phyloP scores from a whole-genome alignment of 139 green algal genomes.

The Haematococcus lacustris region DNA sequence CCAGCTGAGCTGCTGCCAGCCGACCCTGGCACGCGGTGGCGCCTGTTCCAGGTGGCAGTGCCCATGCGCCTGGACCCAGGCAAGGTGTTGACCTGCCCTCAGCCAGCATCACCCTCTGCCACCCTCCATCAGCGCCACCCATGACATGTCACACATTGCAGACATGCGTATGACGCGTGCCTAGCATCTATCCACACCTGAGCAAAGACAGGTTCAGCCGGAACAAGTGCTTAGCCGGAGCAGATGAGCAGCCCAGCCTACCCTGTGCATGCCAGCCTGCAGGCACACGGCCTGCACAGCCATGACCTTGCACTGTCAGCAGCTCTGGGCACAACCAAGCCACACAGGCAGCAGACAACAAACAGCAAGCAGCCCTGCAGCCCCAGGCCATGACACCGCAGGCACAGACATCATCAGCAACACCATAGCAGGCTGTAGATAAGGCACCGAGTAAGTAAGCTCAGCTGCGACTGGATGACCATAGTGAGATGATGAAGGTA shows the following conservation, averaged over 20 bases:
- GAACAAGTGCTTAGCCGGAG: not conserved
- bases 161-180: not conserved
- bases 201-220: not conserved
- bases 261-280: not conserved
- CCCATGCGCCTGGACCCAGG: constrained; percentile 39
- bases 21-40: constrained; percentile 10
- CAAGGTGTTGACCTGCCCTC: constrained; percentile 18
- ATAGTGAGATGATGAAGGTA: too few species aligned
- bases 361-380: too few species aligned
- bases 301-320: too few species aligned
- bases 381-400: too few species aligned
- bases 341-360: too few species aligned
- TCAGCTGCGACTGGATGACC: too few species aligned
- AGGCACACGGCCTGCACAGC: too few species aligned
- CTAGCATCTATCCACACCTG: not conserved
- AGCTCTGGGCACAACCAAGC: too few species aligned
- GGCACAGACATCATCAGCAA: too few species aligned
- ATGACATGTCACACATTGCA: not conserved
- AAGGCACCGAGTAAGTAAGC: too few species aligned
- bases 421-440: too few species aligned
- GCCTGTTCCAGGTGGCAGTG: constrained; percentile 46
- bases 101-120: not conserved
- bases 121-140: not conserved
- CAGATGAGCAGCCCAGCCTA: not conserved
- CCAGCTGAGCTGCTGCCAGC: too few species aligned